Evolutionary conservation across 2,329 filamentous ascomycete species (phyloP).

Genomic region (Neoarthrinium moseri): DNA sequence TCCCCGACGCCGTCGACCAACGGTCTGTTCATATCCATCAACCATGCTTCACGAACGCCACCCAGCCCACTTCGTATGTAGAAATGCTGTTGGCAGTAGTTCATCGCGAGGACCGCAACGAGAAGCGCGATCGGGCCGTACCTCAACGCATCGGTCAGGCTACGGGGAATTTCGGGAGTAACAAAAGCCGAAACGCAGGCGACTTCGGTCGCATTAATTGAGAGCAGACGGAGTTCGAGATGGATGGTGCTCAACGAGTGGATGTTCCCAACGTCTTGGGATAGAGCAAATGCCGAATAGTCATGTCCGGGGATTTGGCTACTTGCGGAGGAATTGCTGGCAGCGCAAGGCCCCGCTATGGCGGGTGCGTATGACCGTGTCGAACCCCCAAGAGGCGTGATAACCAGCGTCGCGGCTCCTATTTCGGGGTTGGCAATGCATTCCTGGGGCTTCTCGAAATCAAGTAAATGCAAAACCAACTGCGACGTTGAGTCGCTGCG

Average conservation of each 20-base stretch:
- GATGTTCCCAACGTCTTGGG: background rate
- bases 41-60: background rate
- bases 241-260: background rate
- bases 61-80: background rate
- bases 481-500: background rate
- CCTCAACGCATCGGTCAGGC: background rate
- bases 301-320: background rate
- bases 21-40: background rate
- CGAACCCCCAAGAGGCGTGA: background rate
- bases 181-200: background rate
- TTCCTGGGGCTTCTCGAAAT: background rate
- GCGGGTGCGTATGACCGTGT: background rate
- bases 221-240: background rate
- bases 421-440: background rate
- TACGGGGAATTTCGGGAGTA: conserved; percentile 1
- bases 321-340: background rate
- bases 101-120: background rate
- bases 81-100: background rate
- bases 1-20: conserved; percentile 30
- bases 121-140: background rate
- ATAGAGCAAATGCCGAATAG: background rate
- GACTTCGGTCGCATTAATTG: background rate
- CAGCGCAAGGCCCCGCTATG: background rate
- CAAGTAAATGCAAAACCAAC: background rate
- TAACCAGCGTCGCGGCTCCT: background rate